These are phyloP conservation scores for Nevesoporus exiguus DNA, from an alignment of 768 basidiomycete genomes.

Conservation along the genomic window DNA sequence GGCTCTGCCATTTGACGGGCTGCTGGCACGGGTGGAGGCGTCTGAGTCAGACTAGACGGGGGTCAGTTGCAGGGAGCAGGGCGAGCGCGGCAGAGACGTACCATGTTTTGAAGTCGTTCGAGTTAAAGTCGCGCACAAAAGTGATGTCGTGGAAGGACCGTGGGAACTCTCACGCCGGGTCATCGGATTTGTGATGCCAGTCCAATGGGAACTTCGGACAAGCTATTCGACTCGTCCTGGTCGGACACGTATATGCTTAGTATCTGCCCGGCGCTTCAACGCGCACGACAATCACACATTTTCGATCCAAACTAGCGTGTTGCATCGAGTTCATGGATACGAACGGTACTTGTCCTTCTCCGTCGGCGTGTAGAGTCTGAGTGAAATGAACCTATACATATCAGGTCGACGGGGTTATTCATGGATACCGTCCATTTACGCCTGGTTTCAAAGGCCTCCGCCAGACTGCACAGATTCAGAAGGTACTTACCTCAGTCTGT, in stretches of 20 bases:
- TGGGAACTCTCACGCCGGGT: slow-evolving; percentile 15
- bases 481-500: neutral
- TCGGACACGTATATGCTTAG: too few relatives aligned
- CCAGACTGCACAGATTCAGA: neutral
- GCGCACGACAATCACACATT: too few relatives aligned
- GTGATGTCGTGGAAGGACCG: slow-evolving; percentile 24
- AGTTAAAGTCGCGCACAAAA: slow-evolving; percentile 6
- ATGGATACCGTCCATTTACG: too few relatives aligned
- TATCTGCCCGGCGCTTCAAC: too few relatives aligned
- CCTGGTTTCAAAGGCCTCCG: neutral
- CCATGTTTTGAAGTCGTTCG: slow-evolving; percentile 27
- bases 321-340: too few relatives aligned
- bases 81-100: slow-evolving; percentile 16
- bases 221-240: too few relatives aligned
- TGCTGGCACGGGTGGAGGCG: slow-evolving; percentile 43
- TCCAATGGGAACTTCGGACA: too few relatives aligned
- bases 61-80: neutral
- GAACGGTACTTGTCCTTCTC: too few relatives aligned
- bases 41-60: slow-evolving; percentile 76
- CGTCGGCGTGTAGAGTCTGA: too few relatives aligned
- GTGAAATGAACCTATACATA: too few relatives aligned
- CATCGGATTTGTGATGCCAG: slow-evolving; percentile 9
- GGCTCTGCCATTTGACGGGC: slow-evolving; percentile 39
- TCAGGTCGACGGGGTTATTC: too few relatives aligned
- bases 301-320: too few relatives aligned